A percentile compares a stretch with the other conserved stretches of the same genome.
phyloP scores from a whole-genome alignment of 768 basidiomycete genomes.

The Cyathus striatus region DNA sequence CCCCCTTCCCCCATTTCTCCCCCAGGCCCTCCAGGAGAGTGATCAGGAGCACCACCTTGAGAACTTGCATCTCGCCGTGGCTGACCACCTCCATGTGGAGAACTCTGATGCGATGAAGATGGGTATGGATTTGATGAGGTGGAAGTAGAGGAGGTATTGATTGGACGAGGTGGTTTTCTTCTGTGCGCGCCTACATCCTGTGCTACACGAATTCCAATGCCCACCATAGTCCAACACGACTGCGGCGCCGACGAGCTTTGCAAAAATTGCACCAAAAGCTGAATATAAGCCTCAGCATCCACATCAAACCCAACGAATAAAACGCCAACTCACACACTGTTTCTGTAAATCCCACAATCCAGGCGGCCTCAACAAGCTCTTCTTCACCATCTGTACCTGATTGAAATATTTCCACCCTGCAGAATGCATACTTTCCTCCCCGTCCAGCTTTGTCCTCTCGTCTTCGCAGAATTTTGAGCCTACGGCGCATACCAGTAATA shows the following conservation, averaged over 20 bases:
- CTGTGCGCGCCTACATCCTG: slow-evolving; percentile 79
- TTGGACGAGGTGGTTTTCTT: too few species aligned
- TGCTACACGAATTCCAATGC: slow-evolving; percentile 67
- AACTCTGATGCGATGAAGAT: too few species aligned
- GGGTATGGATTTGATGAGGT: too few species aligned
- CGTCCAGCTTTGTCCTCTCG: slow-evolving; percentile 42
- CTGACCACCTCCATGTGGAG: too few species aligned
- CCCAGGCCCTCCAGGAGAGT: too few species aligned
- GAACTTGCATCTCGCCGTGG: too few species aligned
- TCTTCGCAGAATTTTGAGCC: slow-evolving; percentile 59
- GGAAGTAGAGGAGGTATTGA: too few species aligned
- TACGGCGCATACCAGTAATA: slow-evolving; percentile 69
- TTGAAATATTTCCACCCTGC: slow-evolving; percentile 64
- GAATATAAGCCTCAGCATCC: background rate
- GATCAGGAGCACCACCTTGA: too few species aligned
- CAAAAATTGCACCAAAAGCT: slow-evolving; percentile 53
- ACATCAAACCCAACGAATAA: background rate
- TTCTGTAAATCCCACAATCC: slow-evolving; percentile 72
- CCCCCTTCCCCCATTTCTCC: too few species aligned
- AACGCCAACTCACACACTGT: slow-evolving; percentile 38
- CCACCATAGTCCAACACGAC: slow-evolving; percentile 64
- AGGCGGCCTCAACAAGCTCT: slow-evolving; percentile 59
- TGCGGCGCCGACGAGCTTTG: slow-evolving; percentile 58
- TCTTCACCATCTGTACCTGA: slow-evolving; percentile 63
- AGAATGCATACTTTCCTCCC: slow-evolving; percentile 32